Conservation (phyloP, 257 asterid species). For the Solanum paucissectum region DNA sequence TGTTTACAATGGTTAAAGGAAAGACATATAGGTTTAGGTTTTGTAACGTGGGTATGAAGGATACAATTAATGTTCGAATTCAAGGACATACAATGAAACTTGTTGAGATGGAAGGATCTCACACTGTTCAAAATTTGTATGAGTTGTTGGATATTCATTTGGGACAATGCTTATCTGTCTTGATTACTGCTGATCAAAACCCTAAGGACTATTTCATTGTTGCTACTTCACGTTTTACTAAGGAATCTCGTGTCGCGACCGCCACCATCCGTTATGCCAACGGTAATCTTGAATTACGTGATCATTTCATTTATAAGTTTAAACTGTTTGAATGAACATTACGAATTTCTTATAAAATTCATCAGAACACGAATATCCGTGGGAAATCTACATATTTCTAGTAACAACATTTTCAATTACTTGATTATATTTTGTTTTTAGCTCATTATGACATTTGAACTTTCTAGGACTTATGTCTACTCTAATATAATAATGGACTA, state of each 20-base stretch:
- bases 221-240: background rate
- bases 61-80: background rate
- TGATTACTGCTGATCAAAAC: background rate
- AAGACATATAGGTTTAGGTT: background rate
- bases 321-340: background rate
- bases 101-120: background rate
- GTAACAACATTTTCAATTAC: background rate
- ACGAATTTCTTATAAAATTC: no score
- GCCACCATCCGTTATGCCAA: background rate
- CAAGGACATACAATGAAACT: background rate
- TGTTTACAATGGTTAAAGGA: background rate
- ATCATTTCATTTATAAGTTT: background rate
- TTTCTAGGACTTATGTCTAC: background rate
- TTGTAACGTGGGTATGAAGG: background rate
- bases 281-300: background rate
- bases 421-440: no score
- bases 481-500: background rate
- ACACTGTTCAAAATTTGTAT: background rate
- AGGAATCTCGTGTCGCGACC: background rate
- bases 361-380: no score
- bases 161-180: background rate
- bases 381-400: background rate
- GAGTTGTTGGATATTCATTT: background rate
- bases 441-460: background rate
- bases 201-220: constrained; percentile 4